These are phyloP conservation scores for Skeletonema tropicum DNA, from an alignment of 108 stramenopile species.

Conservation along the genomic window DNA sequence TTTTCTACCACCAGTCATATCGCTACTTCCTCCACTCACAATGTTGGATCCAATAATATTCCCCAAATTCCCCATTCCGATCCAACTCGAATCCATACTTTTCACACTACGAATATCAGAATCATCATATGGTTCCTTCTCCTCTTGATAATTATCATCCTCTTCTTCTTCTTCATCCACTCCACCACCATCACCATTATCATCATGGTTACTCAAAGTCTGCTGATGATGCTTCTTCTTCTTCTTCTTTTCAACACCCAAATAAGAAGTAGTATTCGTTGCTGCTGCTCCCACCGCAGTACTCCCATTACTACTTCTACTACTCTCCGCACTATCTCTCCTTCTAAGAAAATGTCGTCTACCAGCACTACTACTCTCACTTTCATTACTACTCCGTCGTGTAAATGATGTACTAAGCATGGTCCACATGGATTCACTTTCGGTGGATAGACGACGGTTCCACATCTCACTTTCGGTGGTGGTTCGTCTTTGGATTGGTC, in stretches of 20 bases:
- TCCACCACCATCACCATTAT: too few species aligned
- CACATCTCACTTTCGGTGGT: neutral
- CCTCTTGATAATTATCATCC: neutral
- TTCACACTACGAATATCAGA: neutral
- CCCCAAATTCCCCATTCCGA: neutral
- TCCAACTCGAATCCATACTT: neutral
- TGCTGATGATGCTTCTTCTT: neutral
- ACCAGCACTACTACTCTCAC: neutral
- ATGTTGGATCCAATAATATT: neutral
- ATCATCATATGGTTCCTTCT: neutral
- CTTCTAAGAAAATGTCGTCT: too few species aligned
- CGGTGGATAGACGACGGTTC: neutral
- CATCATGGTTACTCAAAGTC: too few species aligned
- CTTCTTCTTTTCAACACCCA: too few species aligned
- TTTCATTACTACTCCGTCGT: neutral
- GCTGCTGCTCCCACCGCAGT: too few species aligned
- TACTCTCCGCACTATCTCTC: too few species aligned
- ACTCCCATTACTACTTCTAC: too few species aligned
- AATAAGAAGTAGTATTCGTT: too few species aligned
- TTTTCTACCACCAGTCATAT: neutral
- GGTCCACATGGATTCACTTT: slow-evolving; percentile 1
- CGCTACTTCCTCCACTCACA: neutral
- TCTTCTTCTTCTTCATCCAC: neutral
- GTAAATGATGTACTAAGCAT: neutral
- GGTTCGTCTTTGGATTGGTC: neutral